Conservation (phyloP, 768 basidiomycete genomes). For the Hemileccinum impolitum region DNA sequence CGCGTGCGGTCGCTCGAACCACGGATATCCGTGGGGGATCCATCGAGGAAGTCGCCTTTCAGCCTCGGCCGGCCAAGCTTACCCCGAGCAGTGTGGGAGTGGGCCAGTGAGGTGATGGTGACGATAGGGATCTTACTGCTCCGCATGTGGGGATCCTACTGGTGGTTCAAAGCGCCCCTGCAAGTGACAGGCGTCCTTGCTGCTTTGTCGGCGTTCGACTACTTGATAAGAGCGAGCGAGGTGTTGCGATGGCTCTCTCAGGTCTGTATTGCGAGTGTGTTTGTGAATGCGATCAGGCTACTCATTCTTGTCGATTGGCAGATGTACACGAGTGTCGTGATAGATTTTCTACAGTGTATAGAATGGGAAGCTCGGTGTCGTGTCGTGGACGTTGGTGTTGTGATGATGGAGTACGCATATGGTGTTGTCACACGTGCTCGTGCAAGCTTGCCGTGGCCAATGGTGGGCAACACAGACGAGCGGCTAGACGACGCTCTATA, state of each 20-base stretch:
- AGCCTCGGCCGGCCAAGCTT: neutral
- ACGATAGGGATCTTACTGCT: neutral
- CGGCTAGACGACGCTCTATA: no score
- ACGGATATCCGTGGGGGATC: neutral
- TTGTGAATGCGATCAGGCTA: neutral
- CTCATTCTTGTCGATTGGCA: neutral
- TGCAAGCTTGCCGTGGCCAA: no score
- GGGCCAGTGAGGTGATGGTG: neutral
- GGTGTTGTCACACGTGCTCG: neutral
- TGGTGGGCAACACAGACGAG: no score
- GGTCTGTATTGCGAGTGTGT: conserved; percentile 3
- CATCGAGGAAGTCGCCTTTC: neutral
- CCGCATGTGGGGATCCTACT: conserved; percentile 1
- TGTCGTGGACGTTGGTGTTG: neutral
- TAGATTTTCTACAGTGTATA: conserved; percentile 6
- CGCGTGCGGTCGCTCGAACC: neutral
- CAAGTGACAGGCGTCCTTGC: neutral
- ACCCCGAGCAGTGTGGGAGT: neutral
- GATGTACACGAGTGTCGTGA: neutral
- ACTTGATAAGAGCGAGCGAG: neutral
- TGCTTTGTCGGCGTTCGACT: neutral
- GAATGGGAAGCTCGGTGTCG: conserved; percentile 9
- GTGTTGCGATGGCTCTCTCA: neutral
- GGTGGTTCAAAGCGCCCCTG: conserved; percentile 10
- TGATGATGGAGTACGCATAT: neutral